Evolutionary conservation across 345 rosid genomes (phyloP), one percentile per base, ranked within the genome.

Genomic region (Hypericum perforatum): DNA sequence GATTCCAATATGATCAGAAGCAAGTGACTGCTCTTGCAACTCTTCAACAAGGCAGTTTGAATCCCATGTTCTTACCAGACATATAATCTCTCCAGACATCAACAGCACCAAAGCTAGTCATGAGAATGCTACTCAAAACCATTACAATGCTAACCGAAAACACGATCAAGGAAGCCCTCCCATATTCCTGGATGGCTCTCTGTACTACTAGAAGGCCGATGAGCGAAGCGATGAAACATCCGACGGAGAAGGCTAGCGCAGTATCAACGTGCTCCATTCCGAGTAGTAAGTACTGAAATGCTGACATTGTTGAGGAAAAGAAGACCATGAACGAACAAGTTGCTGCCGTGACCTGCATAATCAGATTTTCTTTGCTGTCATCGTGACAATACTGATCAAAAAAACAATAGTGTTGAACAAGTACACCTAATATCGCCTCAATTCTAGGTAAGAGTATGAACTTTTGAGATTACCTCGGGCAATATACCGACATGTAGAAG

Each of bases 101-200:
- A 37, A 82, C 62, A 50, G 79, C 82, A 56, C 88, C 86, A 54
- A 74, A 86, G 58, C 86, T 76, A 63, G 94, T 86, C 51, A 84
- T 77, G 57, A 90, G 59, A 59, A 84, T 1, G 32, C 2, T 4
- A 22, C 32, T 22, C 32, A 22, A 22, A 22, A 22, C 4, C 32
- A 22, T 22, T 22, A 22, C 32, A 22, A 22, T 22, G 32, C 32
- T 22, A 22, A 22, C 32, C 4, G 32, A 86, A 70, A 90, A 90
- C 11, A 87, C 92, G 4, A 91, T 87, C 36, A 85, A 68, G 2
- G 98, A 91, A 16, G 90, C 95, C 44, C 96, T 76, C 13, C 96
- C 96, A 11, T 57, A 74, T 48, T 70, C 52, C 8, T 46, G 62
- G 63, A 87, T 71, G 41, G 75, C 82, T 60, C 62, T 77, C 57